A percentile compares a stretch with the other conserved stretches of the same genome.
These are phyloP conservation scores for Sequoiadendron giganteum DNA, from an alignment of 75 land plant species.

Conservation along the genomic window DNA sequence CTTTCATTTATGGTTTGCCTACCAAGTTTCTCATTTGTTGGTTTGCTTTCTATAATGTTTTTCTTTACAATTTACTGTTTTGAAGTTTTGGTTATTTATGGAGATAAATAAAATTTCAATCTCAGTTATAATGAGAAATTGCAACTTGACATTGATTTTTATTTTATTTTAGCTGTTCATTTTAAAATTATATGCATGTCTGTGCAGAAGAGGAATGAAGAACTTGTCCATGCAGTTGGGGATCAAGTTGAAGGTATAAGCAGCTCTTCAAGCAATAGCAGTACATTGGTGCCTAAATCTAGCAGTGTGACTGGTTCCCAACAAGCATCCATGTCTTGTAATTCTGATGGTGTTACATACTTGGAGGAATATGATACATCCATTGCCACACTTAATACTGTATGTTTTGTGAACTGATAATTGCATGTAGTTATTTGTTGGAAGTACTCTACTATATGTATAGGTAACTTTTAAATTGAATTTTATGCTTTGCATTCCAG, in stretches of 20 bases:
- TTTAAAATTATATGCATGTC: not conserved
- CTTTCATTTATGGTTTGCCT: not conserved
- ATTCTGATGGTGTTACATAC: constrained; percentile 34
- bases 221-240: constrained; percentile 68
- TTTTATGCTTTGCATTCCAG: not conserved
- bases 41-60: not conserved
- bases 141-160: not conserved
- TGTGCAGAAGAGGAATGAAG: constrained; percentile 60
- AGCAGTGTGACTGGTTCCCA: constrained; percentile 11
- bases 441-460: not conserved
- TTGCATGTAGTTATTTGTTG: not conserved
- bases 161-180: not conserved
- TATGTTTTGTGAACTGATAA: constrained; percentile 33
- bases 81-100: not conserved
- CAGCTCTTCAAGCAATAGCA: constrained; percentile 30
- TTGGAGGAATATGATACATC: constrained; percentile 82
- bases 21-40: not conserved
- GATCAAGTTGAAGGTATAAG: constrained; percentile 54
- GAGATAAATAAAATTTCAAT: not conserved
- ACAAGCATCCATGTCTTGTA: constrained; percentile 33
- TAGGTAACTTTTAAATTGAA: not conserved
- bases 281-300: constrained; percentile 40
- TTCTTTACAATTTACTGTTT: not conserved
- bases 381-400: constrained; percentile 72
- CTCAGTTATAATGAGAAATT: not conserved